Base-by-base conservation (phyloP, 1,284 basidiomycete species). In the Caloboletus firmus region DNA sequence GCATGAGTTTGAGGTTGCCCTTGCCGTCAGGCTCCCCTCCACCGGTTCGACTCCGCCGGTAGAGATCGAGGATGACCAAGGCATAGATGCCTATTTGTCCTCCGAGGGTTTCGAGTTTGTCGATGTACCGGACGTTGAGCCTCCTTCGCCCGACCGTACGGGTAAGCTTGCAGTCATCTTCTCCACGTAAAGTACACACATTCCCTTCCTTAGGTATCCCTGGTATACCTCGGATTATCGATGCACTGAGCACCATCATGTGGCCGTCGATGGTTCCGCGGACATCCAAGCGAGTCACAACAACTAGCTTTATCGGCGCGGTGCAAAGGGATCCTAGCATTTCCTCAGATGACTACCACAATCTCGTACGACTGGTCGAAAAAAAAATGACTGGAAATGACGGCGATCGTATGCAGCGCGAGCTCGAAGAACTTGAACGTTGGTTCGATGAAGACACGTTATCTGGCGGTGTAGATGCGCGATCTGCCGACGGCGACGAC, bases 201-300 rank as follows among this genome's bases (percentile, higher is more conserved):
- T 36, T 40, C 15, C 43, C 32, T 32, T 48, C 13, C 45, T 35
- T 54, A 85, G 85, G 75, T 24, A 77, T 85, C 39, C 81, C 80
- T 36, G 85, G 75, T 24, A 77, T 85, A 37, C 81, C 80, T 36
- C 82, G 90, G 24, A 83, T 91, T 12, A 60, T 89, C 17, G 89
- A 91, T 64, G 87, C 89, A 9, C 72, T 92, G 37, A 87, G 88
- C 66, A 90, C 89, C 1, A 84, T 92, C 60, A 90, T 92, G 85
- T 92, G 89, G 89, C 86, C 89, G 4, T 85, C 85, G 0, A 84
- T 92, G 80, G 69, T 80, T 40, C 57, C 51, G 2, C 60, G 53
- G 26, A 32, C 48, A 20, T 51, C 55, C 41, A 56, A 52, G 43
- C 43, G 49, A 2, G 34, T 17, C 18, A 51, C 46, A 0, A 32